phyloP scores from a whole-genome alignment of 2,329 filamentous ascomycete species.

The Samsoniella hepiali region DNA sequence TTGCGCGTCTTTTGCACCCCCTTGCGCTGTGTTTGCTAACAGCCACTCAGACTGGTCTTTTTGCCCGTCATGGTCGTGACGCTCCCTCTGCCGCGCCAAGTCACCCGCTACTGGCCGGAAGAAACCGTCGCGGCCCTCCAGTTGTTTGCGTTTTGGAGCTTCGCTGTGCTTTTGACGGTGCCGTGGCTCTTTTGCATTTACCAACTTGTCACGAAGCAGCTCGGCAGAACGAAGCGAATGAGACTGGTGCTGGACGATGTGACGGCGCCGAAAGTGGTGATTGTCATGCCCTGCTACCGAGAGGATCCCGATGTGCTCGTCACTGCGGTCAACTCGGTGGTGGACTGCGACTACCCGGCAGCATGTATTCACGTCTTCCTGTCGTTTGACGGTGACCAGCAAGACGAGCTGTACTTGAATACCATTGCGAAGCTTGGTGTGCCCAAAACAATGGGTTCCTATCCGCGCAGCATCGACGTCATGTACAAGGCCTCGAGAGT shows the following conservation, averaged over 20 bases:
- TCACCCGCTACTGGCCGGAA: slow-evolving; percentile 70
- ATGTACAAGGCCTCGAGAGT: slow-evolving; percentile 78
- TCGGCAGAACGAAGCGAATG: slow-evolving; percentile 78
- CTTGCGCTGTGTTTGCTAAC: slow-evolving; percentile 16
- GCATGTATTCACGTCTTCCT: slow-evolving; percentile 93
- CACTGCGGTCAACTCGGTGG: slow-evolving; percentile 84
- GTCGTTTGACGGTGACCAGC: slow-evolving; percentile 87
- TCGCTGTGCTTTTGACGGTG: slow-evolving; percentile 77
- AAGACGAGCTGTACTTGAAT: slow-evolving; percentile 84
- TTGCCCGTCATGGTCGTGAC: slow-evolving; percentile 94
- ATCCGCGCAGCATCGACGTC: slow-evolving; percentile 88
- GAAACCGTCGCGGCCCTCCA: slow-evolving; percentile 70
- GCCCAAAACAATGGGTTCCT: slow-evolving; percentile 69
- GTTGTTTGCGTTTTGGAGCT: slow-evolving; percentile 95
- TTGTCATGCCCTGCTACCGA: slow-evolving; percentile 96
- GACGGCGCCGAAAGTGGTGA: slow-evolving; percentile 87
- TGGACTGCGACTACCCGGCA: slow-evolving; percentile 89
- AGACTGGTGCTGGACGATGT: slow-evolving; percentile 80
- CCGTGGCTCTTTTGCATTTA: slow-evolving; percentile 95
- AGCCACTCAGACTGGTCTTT: slow-evolving; percentile 66
- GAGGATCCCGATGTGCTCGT: slow-evolving; percentile 82
- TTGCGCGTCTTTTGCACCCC: background rate
- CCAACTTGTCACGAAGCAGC: slow-evolving; percentile 80
- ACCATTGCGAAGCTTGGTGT: slow-evolving; percentile 84
- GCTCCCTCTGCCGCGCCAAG: slow-evolving; percentile 70